phyloP scores from a whole-genome alignment of 129 eudicot species.

The Centrapalus pauciflorus region DNA sequence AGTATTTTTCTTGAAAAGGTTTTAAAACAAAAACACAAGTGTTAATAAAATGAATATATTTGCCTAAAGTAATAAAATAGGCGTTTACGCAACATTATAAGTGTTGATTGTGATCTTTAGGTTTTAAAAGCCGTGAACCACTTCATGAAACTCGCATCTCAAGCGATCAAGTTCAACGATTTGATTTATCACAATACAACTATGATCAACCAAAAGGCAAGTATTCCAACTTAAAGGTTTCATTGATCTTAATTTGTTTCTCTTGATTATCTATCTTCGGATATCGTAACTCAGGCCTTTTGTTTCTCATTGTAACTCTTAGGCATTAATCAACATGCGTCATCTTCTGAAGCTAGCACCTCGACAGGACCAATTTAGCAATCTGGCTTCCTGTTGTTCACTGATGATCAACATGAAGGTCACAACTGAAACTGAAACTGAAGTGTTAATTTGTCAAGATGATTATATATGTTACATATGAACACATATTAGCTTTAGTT shows the following conservation, averaged over 20 bases:
- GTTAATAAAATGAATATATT: too few relatives aligned
- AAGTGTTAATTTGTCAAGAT: too few relatives aligned
- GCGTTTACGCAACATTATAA: neutral
- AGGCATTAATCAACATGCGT: neutral
- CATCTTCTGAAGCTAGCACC: constrained; percentile 12
- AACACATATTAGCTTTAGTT: too few relatives aligned
- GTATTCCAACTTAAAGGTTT: neutral
- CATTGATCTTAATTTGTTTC: neutral
- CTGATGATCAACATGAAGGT: neutral
- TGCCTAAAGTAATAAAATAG: too few relatives aligned
- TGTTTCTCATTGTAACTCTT: constrained; percentile 8
- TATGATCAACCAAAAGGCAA: neutral
- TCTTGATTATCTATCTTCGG: neutral
- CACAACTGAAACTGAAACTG: too few relatives aligned
- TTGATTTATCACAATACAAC: constrained; percentile 9
- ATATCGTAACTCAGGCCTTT: neutral
- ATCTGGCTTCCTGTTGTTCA: neutral
- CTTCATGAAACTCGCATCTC: neutral
- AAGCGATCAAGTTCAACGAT: neutral
- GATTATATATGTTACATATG: too few relatives aligned
- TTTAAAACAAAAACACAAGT: neutral
- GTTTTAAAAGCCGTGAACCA: constrained; percentile 5
- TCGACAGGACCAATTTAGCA: neutral
- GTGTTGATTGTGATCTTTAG: neutral
- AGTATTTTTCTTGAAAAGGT: neutral